phyloP scores from a whole-genome alignment of 2,329 filamentous ascomycete species.

The Didymella segeticola region DNA sequence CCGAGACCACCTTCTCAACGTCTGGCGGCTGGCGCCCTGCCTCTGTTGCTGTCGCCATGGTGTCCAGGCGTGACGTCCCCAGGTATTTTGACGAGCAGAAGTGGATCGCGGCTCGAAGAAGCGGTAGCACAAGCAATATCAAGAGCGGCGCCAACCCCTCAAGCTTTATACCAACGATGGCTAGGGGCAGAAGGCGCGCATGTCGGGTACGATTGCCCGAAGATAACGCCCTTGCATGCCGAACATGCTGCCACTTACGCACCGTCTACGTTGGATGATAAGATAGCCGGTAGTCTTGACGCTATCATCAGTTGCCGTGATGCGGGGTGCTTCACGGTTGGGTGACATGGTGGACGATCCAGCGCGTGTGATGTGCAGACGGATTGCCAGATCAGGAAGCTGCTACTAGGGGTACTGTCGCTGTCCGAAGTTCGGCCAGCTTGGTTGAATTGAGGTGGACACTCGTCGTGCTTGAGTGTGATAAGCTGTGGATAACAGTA shows the following conservation, averaged over 20 bases:
- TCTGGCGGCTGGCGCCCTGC: background rate
- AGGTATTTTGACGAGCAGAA: background rate
- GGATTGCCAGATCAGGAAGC: conserved; percentile 32
- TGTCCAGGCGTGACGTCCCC: background rate
- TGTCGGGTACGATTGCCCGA: conserved; percentile 1
- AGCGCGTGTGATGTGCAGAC: conserved; percentile 22
- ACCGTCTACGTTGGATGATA: conserved; percentile 28
- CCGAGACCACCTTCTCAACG: conserved; percentile 27
- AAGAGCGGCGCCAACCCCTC: background rate
- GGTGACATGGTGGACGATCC: conserved; percentile 14
- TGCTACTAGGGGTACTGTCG: conserved; percentile 5
- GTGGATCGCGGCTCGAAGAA: background rate
- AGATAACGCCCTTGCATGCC: conserved; percentile 13
- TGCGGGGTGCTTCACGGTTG: conserved; percentile 20
- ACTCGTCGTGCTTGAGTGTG: background rate
- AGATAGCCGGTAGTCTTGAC: conserved; percentile 19
- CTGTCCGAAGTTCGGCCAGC: conserved; percentile 6
- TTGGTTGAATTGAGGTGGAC: background rate
- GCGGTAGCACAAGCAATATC: conserved; percentile 7
- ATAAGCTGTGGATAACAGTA: background rate
- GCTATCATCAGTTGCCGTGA: conserved; percentile 15
- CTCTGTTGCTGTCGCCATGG: conserved; percentile 18
- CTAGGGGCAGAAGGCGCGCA: background rate
- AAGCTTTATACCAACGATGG: conserved; percentile 10
- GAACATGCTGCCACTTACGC: conserved; percentile 6